These are phyloP conservation scores for Tagetes patula DNA, from an alignment of 129 eudicot species.

Conservation along the genomic window DNA sequence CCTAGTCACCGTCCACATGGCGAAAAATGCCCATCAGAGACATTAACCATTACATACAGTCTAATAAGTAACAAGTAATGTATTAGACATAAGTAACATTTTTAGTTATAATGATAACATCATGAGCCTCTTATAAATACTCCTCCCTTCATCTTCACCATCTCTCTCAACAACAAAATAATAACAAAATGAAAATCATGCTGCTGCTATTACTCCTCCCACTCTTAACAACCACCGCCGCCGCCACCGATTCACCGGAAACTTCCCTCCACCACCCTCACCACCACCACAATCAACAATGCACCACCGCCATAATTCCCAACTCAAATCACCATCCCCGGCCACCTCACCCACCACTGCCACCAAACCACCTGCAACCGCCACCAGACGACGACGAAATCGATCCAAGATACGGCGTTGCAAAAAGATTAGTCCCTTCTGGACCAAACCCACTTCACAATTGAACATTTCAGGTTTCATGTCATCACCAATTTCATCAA, in stretches of 20 bases:
- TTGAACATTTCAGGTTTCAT: slow-evolving; percentile 28
- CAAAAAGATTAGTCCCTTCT: slow-evolving; percentile 83
- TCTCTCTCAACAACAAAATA: slow-evolving; percentile 23
- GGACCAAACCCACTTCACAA: slow-evolving; percentile 99
- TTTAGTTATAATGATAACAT: too few species aligned
- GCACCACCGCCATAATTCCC: slow-evolving; percentile 36
- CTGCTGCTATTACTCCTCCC: slow-evolving; percentile 27
- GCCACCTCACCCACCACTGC: slow-evolving; percentile 33
- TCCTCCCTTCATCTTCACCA: slow-evolving; percentile 22
- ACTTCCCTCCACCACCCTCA: not conserved
- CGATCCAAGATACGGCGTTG: slow-evolving; percentile 87
- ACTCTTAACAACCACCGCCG: slow-evolving; percentile 21
- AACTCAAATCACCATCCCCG: slow-evolving; percentile 33
- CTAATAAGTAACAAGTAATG: too few species aligned
- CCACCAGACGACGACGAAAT: slow-evolving; percentile 53
- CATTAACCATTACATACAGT: too few species aligned
- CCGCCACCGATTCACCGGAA: slow-evolving; percentile 23
- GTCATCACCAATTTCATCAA: not conserved
- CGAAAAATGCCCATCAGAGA: too few species aligned
- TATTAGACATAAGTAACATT: too few species aligned
- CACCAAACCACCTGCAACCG: slow-evolving; percentile 32
- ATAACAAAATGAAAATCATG: slow-evolving; percentile 28
- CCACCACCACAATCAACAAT: slow-evolving; percentile 17
- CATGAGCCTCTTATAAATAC: slow-evolving; percentile 19
- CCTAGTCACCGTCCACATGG: too few species aligned